Conservation (phyloP, 495 filamentous ascomycete species). For the Penicillium pancosmium region DNA sequence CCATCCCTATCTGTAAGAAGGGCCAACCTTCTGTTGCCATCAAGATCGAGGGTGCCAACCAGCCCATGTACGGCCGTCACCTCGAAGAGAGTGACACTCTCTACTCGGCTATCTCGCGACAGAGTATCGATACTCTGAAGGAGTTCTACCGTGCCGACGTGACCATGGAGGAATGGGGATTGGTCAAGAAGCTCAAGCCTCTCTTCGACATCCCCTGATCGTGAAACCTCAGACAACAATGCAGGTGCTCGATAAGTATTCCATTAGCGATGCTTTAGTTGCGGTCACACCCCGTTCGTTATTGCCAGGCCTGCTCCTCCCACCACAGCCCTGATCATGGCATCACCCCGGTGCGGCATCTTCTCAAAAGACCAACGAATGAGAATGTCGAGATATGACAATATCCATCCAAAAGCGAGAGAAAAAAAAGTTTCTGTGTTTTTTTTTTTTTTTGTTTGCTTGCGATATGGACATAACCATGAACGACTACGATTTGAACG, state of each 20-base stretch:
- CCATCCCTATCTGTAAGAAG: conserved; percentile 87
- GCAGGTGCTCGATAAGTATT: conserved; percentile 3
- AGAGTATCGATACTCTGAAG: conserved; percentile 92
- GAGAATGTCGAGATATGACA: conserved; percentile 17
- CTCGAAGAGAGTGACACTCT: conserved; percentile 90
- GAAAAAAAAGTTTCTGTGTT: conserved; percentile 25
- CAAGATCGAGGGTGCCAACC: conserved; percentile 96
- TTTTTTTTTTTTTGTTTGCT: conserved; percentile 25
- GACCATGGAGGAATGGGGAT: conserved; percentile 87
- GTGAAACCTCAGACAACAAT: background rate
- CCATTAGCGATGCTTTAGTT: conserved; percentile 1
- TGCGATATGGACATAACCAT: conserved; percentile 35
- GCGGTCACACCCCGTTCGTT: conserved; percentile 2
- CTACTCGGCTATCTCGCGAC: conserved; percentile 83
- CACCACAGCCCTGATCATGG: background rate
- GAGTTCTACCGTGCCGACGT: conserved; percentile 93
- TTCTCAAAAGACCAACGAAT: conserved; percentile 1
- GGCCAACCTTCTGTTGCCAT: conserved; percentile 95
- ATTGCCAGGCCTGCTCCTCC: conserved; percentile 1
- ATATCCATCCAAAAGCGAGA: conserved; percentile 23
- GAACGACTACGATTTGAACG: conserved; percentile 37
- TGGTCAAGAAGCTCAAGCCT: conserved; percentile 91
- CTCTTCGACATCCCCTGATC: conserved; percentile 84
- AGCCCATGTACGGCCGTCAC: conserved; percentile 93
- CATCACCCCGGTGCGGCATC: conserved; percentile 8